Conservation (phyloP, 116 monocot genomes). For the Zostera marina region DNA sequence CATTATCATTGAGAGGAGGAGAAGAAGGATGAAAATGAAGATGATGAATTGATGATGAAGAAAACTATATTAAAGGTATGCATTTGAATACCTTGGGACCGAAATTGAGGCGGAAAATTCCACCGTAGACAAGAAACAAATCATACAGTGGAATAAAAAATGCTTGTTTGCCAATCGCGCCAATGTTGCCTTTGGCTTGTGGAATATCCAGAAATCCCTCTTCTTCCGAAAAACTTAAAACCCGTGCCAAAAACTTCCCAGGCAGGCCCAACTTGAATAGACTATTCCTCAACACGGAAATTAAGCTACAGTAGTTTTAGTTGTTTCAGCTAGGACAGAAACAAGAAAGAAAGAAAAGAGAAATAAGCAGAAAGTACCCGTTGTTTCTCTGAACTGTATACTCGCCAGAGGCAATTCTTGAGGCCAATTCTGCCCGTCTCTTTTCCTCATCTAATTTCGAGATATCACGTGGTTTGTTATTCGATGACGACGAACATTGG, state of each 20-base stretch:
- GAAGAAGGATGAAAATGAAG: neutral
- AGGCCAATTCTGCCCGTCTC: conserved; percentile 45
- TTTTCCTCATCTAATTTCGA: conserved; percentile 47
- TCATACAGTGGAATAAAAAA: conserved; percentile 81
- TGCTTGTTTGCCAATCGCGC: conserved; percentile 36
- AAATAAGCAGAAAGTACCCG: neutral
- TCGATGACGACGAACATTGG: neutral
- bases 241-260: conserved; percentile 24
- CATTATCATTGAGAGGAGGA: neutral
- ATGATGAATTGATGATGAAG: no score
- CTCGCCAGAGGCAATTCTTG: conserved; percentile 75
- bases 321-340: neutral
- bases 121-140: conserved; percentile 70
- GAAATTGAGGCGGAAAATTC: conserved; percentile 81
- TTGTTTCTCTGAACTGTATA: conserved; percentile 49
- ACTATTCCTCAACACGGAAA: conserved; percentile 11
- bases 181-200: conserved; percentile 48
- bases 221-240: conserved; percentile 11
- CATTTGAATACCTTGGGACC: conserved; percentile 63
- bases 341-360: neutral
- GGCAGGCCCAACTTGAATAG: conserved; percentile 25
- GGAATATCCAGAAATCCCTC: conserved; percentile 33
- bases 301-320: conserved; percentile 14
- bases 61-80: neutral
- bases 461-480: neutral